A percentile compares a stretch with the other conserved stretches of the same genome.
Evolutionary conservation across 2,329 filamentous ascomycete species (phyloP).

Genomic region (Pestalotiopsis sp.): DNA sequence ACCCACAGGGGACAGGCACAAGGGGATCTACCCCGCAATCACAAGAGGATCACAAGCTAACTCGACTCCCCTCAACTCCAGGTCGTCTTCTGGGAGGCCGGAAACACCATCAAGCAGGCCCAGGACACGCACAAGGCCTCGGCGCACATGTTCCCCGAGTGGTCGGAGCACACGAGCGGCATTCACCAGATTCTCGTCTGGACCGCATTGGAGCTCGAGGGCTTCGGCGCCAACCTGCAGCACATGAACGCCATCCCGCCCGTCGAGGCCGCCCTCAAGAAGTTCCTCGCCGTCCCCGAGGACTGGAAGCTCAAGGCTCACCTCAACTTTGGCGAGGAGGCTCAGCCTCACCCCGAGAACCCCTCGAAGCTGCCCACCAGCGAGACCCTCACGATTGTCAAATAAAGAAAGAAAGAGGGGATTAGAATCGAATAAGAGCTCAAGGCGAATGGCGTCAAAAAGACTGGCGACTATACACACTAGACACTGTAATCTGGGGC

Average conservation of each 20-base stretch:
- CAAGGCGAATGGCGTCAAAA: background rate
- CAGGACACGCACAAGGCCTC: slow-evolving; percentile 19
- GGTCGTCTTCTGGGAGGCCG: slow-evolving; percentile 28
- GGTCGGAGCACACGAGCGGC: slow-evolving; percentile 21
- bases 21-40: background rate
- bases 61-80: slow-evolving; percentile 2
- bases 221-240: slow-evolving; percentile 28
- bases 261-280: slow-evolving; percentile 22
- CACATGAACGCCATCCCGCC: slow-evolving; percentile 26
- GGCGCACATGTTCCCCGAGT: slow-evolving; percentile 23
- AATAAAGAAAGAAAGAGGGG: background rate
- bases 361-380: slow-evolving; percentile 22
- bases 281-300: slow-evolving; percentile 21
- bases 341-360: slow-evolving; percentile 21
- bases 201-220: slow-evolving; percentile 27
- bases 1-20: background rate
- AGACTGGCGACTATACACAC: background rate
- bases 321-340: slow-evolving; percentile 25
- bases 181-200: slow-evolving; percentile 26
- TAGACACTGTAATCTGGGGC: background rate
- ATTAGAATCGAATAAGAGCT: background rate
- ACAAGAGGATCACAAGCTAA: slow-evolving; percentile 3
- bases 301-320: slow-evolving; percentile 25
- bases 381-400: slow-evolving; percentile 26
- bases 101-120: slow-evolving; percentile 20